These are phyloP conservation scores for Aphanocladium album DNA, from an alignment of 2,329 filamentous ascomycete genomes.

Conservation along the genomic window DNA sequence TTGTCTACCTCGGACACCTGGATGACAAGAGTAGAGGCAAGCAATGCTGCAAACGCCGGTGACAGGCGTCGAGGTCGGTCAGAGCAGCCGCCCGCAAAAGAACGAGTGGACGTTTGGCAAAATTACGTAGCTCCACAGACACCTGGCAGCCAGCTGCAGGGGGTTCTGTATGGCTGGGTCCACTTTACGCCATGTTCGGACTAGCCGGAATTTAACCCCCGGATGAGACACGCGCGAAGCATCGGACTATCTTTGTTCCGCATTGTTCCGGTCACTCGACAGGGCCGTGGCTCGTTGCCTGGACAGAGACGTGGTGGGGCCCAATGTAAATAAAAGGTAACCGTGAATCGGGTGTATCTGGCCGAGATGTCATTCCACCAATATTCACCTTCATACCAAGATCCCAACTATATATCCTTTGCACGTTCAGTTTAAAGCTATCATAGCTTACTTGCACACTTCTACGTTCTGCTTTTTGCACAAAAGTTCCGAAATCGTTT, in stretches of 20 bases:
- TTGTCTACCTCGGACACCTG: not conserved
- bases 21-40: not conserved
- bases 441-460: slow-evolving; percentile 21
- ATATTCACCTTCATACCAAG: slow-evolving; percentile 20
- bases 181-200: not conserved
- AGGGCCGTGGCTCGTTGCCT: slow-evolving; percentile 27
- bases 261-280: slow-evolving; percentile 14
- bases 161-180: not conserved
- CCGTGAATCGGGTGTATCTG: slow-evolving; percentile 16
- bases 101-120: slow-evolving; percentile 6
- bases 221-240: not conserved
- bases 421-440: slow-evolving; percentile 18
- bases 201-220: slow-evolving; percentile 5
- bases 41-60: slow-evolving; percentile 8
- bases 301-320: slow-evolving; percentile 30
- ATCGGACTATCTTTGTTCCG: slow-evolving; percentile 14
- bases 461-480: slow-evolving; percentile 21
- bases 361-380: slow-evolving; percentile 21
- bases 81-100: not conserved
- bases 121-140: slow-evolving; percentile 3
- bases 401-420: slow-evolving; percentile 13
- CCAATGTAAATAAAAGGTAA: slow-evolving; percentile 43
- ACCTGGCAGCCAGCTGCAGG: not conserved
- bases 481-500: slow-evolving; percentile 20
- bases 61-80: not conserved